phyloP scores from a whole-genome alignment of 2,329 filamentous ascomycete species.

The Claviceps fusiformis region DNA sequence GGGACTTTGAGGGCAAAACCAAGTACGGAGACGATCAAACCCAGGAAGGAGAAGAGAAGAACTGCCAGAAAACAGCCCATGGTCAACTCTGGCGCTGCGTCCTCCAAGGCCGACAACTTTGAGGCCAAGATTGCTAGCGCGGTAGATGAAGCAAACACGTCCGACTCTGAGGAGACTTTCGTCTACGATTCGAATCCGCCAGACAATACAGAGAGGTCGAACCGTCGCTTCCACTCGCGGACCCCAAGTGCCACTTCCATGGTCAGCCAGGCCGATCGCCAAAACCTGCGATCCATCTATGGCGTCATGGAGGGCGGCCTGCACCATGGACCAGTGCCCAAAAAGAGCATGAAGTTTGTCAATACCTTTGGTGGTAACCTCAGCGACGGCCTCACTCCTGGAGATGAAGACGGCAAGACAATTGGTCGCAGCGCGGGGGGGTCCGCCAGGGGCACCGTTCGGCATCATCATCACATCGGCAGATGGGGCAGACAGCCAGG shows the following conservation, averaged over 20 bases:
- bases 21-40: conserved; percentile 90
- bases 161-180: conserved; percentile 95
- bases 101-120: conserved; percentile 95
- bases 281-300: conserved; percentile 51
- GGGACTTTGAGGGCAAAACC: conserved; percentile 73
- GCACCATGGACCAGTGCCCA: conserved; percentile 30
- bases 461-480: conserved; percentile 63
- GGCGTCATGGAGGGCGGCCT: conserved; percentile 49
- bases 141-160: conserved; percentile 90
- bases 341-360: conserved; percentile 94
- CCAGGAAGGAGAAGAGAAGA: conserved; percentile 86
- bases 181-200: conserved; percentile 97
- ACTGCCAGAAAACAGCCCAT: conserved; percentile 58
- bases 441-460: conserved; percentile 49
- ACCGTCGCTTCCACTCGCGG: conserved; percentile 76
- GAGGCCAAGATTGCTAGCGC: conserved; percentile 93
- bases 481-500: conserved; percentile 59
- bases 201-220: conserved; percentile 41
- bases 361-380: conserved; percentile 57
- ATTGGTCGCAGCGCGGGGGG: conserved; percentile 47
- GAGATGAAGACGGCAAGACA: conserved; percentile 54
- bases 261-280: conserved; percentile 51
- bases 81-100: conserved; percentile 58
- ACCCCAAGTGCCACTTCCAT: conserved; percentile 89
- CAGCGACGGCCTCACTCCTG: conserved; percentile 36